Percentiles rank a stretch among this genome's conserved stretches.
These are phyloP conservation scores for Aureobasidium sp. DNA, from an alignment of 2,329 filamentous ascomycete species.

Conservation along the genomic window DNA sequence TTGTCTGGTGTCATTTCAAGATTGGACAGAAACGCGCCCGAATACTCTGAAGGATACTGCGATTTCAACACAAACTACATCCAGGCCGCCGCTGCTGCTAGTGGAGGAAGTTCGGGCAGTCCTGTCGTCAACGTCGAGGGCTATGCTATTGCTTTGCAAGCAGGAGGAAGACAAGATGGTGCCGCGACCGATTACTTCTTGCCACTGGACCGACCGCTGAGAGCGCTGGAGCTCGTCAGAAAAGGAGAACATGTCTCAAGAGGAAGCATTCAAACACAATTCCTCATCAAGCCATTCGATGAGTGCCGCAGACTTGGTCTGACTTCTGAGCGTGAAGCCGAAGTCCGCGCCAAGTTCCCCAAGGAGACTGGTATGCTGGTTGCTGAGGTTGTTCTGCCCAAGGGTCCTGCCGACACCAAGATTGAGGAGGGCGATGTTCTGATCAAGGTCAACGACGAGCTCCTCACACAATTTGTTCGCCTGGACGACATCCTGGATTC, in stretches of 20 bases:
- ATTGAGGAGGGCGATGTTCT: conserved; percentile 92
- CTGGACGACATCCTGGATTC: conserved; percentile 89
- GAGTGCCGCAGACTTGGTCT: conserved; percentile 87
- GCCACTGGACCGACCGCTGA: conserved; percentile 79
- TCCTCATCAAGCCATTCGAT: conserved; percentile 93
- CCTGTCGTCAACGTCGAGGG: conserved; percentile 95
- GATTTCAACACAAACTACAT: conserved; percentile 98
- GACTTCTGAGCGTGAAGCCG: conserved; percentile 75
- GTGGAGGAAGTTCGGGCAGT: conserved; percentile 95
- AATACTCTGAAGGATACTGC: conserved; percentile 96
- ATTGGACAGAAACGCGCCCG: conserved; percentile 90
- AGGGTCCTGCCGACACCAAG: conserved; percentile 78
- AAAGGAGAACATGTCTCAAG: conserved; percentile 66
- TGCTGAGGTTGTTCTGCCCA: conserved; percentile 85
- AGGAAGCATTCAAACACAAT: conserved; percentile 97
- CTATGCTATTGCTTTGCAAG: conserved; percentile 83
- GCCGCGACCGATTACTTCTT: conserved; percentile 97
- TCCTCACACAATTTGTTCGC: conserved; percentile 86
- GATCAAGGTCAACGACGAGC: conserved; percentile 84
- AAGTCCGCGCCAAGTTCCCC: conserved; percentile 73
- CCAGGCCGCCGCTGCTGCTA: conserved; percentile 92
- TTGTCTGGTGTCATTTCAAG: conserved; percentile 95
- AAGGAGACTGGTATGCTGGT: conserved; percentile 96
- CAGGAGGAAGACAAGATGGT: conserved; percentile 85
- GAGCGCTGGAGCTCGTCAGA: conserved; percentile 80